Base-by-base conservation (phyloP, 352 stramenopile genomes). In the Pythium aristosporum region DNA sequence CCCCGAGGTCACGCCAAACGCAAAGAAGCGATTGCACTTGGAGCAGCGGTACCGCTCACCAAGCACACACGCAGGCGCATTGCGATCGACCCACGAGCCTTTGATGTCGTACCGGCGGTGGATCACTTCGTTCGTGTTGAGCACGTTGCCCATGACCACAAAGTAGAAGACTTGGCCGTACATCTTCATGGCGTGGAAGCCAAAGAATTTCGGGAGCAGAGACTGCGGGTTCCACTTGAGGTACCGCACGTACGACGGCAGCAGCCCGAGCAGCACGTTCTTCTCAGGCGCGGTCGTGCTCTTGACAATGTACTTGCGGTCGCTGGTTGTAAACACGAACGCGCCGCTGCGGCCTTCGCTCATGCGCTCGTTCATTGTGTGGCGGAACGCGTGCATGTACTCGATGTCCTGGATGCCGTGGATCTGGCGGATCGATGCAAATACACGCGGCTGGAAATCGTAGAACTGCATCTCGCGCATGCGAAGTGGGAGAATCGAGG, bases 31-130 rank as follows among this genome's bases (percentile, higher is more conserved):
- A 43, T 94, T 94, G 72, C 89, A 96, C 69, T 94, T 92, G 12
- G 79, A 90, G 64, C 86, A 96, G 8, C 76, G 80, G 43, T 91
- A 89, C 53, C 84, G 85, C 44, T 94, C 85, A 0, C 88, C 87
- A 1, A 88, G 63, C 13, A 93, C 76, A 34, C 82, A 92, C 4
- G 82, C 84, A 0, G 84, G 82, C 0, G 85, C 87, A 60, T 95
- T 94, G 25, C 88, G 86, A 49, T 96, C 85, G 12, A 93, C 79
- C 88, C 89, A 97, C 5, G 84, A 95, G 8, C 91, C 91, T 61
- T 98, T 98, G 63, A 98, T 89, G 58, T 98, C 91, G 56, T 97
- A 98, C 30, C 86, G 76, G 2, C 80, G 78, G 65, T 98, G 87
- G 57, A 97, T 95, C 52, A 83, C 71, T 61, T 95, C 80, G 0